A percentile compares a stretch with the other conserved stretches of the same genome.
Conservation (phyloP, 805 yeast species). For the Priceomyces haplophilus region DNA sequence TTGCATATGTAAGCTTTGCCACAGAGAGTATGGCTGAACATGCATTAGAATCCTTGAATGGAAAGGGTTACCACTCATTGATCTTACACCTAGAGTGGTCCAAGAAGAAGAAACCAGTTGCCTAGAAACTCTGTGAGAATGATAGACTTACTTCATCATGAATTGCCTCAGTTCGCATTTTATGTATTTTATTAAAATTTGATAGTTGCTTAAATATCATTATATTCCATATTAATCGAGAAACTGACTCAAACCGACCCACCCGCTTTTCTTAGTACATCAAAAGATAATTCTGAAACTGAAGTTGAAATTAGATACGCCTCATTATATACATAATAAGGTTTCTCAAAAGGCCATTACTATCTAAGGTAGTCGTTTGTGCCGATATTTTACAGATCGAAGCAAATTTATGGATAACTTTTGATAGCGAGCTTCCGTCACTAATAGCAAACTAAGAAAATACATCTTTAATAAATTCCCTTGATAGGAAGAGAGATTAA, state of each 20-base stretch:
- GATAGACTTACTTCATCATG: not conserved
- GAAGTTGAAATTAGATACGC: too few relatives aligned
- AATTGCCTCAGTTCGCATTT: not conserved
- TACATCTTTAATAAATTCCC: too few relatives aligned
- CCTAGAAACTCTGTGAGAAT: not conserved
- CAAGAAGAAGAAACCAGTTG: constrained; percentile 36
- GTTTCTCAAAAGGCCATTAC: too few relatives aligned
- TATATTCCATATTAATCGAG: not conserved
- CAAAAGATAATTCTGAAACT: too few relatives aligned
- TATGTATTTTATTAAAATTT: constrained; percentile 10
- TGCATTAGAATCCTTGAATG: constrained; percentile 76
- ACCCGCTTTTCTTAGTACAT: too few relatives aligned
- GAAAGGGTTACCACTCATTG: constrained; percentile 89
- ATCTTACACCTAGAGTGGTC: constrained; percentile 56
- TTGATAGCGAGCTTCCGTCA: too few relatives aligned
- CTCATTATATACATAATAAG: too few relatives aligned
- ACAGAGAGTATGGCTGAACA: constrained; percentile 65
- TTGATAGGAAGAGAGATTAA: too few relatives aligned
- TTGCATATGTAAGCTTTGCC: constrained; percentile 86
- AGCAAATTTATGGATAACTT: too few relatives aligned
- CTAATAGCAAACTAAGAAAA: too few relatives aligned
- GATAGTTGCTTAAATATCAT: not conserved
- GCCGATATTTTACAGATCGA: too few relatives aligned
- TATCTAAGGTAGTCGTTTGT: too few relatives aligned
- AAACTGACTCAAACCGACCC: not conserved